phyloP scores from a whole-genome alignment of 192 early-diverging fungal genomes.

The Backusella sp. region DNA sequence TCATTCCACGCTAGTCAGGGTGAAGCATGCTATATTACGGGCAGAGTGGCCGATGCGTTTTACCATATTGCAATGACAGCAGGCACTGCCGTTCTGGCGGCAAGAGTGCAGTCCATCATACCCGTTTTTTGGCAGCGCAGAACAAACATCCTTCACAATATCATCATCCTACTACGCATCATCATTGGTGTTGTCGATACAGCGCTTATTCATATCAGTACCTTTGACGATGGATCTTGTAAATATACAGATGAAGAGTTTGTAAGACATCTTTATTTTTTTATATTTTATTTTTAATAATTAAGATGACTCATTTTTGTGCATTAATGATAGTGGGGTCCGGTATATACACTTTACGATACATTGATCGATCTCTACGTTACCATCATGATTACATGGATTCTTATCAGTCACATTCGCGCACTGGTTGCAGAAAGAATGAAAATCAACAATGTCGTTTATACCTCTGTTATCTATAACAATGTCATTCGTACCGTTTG shows the following conservation, averaged over 20 bases:
- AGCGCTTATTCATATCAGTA: conserved; percentile 6
- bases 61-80: conserved; percentile 28
- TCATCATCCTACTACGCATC: not conserved
- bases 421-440: conserved; percentile 12
- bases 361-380: conserved; percentile 29
- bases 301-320: not conserved
- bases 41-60: conserved; percentile 22
- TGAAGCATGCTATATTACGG: conserved; percentile 10
- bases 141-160: not conserved
- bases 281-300: not conserved
- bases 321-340: conserved; percentile 21
- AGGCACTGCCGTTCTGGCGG: conserved; percentile 16
- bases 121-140: conserved; percentile 15
- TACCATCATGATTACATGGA: conserved; percentile 12
- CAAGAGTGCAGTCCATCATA: conserved; percentile 19
- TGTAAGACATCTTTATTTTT: conserved; percentile 6
- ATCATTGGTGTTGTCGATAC: conserved; percentile 17
- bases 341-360: conserved; percentile 31
- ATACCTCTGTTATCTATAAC: conserved; percentile 19
- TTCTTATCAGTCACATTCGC: conserved; percentile 23
- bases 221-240: conserved; percentile 5
- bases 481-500: conserved; percentile 24
- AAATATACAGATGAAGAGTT: conserved; percentile 24
- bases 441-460: conserved; percentile 14
- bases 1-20: conserved; percentile 21